phyloP scores from a whole-genome alignment of 1,284 basidiomycete genomes.

The Irpex sp. region DNA sequence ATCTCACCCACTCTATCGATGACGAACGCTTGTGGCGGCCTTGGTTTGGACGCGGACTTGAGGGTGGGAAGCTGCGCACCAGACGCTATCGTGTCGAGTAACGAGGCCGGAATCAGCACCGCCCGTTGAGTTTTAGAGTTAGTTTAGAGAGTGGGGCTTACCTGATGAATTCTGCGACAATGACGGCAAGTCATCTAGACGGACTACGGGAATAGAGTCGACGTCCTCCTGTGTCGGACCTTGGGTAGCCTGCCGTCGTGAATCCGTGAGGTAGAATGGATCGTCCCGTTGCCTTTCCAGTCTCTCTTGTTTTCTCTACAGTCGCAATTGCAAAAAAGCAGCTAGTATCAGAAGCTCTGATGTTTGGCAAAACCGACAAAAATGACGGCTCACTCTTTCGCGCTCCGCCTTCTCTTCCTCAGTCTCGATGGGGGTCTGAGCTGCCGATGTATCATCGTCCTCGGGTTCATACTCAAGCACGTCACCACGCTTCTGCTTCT shows the following conservation, averaged over 20 bases:
- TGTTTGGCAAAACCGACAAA: too few species aligned
- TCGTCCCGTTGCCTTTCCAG: constrained; percentile 75
- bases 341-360: not conserved
- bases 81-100: not conserved
- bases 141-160: constrained; percentile 17
- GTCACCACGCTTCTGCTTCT: constrained; percentile 36
- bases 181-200: constrained; percentile 66
- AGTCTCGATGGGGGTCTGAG: constrained; percentile 42
- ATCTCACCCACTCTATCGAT: constrained; percentile 85
- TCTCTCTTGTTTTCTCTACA: constrained; percentile 70
- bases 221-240: constrained; percentile 52
- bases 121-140: not conserved
- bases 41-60: constrained; percentile 21
- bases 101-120: too few species aligned
- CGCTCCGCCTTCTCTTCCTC: constrained; percentile 54
- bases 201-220: constrained; percentile 83
- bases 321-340: not conserved
- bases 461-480: constrained; percentile 26
- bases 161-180: constrained; percentile 31
- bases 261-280: constrained; percentile 84
- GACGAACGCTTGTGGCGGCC: constrained; percentile 37
- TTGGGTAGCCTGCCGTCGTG: constrained; percentile 35
- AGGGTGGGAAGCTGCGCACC: constrained; percentile 26
- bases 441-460: constrained; percentile 30
- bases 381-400: constrained; percentile 45